Conservation (phyloP, 495 filamentous ascomycete genomes). For the Hypoxylon fragiforme region DNA sequence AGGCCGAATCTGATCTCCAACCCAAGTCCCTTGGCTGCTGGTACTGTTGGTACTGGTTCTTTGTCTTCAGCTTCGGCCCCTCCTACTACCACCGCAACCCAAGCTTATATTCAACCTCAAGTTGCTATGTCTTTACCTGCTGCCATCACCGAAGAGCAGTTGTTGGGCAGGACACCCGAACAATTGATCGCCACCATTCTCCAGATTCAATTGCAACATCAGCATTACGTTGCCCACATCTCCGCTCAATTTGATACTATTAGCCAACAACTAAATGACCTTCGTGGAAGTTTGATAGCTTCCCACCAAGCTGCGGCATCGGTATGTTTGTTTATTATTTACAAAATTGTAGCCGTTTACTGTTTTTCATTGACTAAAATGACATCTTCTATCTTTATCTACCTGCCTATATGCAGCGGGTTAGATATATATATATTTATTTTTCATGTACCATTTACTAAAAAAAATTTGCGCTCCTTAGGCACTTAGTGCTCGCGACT, state of each 20-base stretch:
- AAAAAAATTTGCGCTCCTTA: too few relatives aligned
- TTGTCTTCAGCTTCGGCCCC: slow-evolving; percentile 31
- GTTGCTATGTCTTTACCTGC: slow-evolving; percentile 34
- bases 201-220: slow-evolving; percentile 40
- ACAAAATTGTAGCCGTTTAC: neutral
- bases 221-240: slow-evolving; percentile 38
- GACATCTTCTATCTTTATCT: too few relatives aligned
- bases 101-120: slow-evolving; percentile 32
- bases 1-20: slow-evolving; percentile 31
- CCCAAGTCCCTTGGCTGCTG: slow-evolving; percentile 30
- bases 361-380: neutral
- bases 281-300: slow-evolving; percentile 36
- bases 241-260: slow-evolving; percentile 38
- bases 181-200: slow-evolving; percentile 41
- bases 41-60: slow-evolving; percentile 8
- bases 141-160: slow-evolving; percentile 37
- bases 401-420: too few relatives aligned
- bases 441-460: too few relatives aligned
- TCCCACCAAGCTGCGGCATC: slow-evolving; percentile 40
- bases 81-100: slow-evolving; percentile 32
- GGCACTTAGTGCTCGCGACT: slow-evolving; percentile 33
- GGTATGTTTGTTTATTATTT: slow-evolving; percentile 16
- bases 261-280: slow-evolving; percentile 37
- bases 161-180: slow-evolving; percentile 36
- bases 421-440: too few relatives aligned